These are phyloP conservation scores for Cytospora schulzeri DNA, from an alignment of 2,329 filamentous ascomycete species.

Conservation along the genomic window DNA sequence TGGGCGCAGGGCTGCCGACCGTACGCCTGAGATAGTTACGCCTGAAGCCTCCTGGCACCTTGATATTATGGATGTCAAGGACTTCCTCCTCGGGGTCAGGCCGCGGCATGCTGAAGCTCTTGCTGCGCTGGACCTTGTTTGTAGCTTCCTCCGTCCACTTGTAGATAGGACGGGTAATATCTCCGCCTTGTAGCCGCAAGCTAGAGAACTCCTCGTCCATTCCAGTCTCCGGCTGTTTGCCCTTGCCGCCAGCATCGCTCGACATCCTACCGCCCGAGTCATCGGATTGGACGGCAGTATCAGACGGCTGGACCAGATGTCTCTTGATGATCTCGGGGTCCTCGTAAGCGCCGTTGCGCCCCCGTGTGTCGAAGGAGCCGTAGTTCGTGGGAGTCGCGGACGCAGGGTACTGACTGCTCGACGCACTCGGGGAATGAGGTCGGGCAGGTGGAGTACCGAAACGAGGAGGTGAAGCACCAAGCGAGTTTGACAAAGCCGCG, in stretches of 20 bases:
- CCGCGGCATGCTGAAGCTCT: constrained; percentile 80
- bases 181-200: constrained; percentile 87
- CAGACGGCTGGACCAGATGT: constrained; percentile 76
- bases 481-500: constrained; percentile 77
- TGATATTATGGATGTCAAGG: constrained; percentile 86
- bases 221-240: constrained; percentile 54
- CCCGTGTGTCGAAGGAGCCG: constrained; percentile 79
- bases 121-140: constrained; percentile 73
- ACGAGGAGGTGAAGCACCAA: constrained; percentile 69
- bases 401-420: constrained; percentile 47
- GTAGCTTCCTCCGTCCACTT: constrained; percentile 91
- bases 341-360: constrained; percentile 69
- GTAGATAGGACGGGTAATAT: constrained; percentile 93
- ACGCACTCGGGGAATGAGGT: constrained; percentile 59
- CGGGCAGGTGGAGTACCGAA: constrained; percentile 67
- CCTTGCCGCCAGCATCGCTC: constrained; percentile 48
- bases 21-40: constrained; percentile 83
- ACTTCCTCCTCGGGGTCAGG: constrained; percentile 79
- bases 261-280: constrained; percentile 43
- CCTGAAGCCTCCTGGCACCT: constrained; percentile 89
- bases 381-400: constrained; percentile 70
- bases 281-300: constrained; percentile 49
- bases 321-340: constrained; percentile 89
- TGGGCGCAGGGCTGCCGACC: constrained; percentile 61
- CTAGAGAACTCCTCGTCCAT: constrained; percentile 86